Base-by-base conservation (phyloP, 169 alveolate genomes). In the Babesia divergens region DNA sequence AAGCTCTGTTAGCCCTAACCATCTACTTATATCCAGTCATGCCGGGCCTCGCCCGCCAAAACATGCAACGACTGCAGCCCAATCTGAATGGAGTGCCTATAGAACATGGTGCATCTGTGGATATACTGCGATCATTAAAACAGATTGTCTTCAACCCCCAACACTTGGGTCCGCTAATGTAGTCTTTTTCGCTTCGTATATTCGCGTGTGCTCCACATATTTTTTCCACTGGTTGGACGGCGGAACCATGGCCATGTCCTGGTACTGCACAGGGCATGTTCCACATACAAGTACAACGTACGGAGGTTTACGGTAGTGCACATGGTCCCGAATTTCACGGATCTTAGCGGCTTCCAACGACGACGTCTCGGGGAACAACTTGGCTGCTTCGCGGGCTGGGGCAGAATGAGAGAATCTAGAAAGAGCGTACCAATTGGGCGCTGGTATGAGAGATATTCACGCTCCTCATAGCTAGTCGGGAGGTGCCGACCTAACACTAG, bases 221-320 rank as follows among this genome's bases (percentile, higher is more conserved):
- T 74, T 26, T 60, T 76, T 9, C 92, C 92, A 24, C 89, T 67
- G 7, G 90, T 83, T 26, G 82, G 70, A 58, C 54, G 81, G 24
- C 92, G 50, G 76, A 60, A 87, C 92, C 92, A 87, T n/a, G 92
- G 92, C 82, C 89, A 86, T 28, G 85, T 64, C 43, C 69, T 82
- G 37, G 82, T 37, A 37, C 88, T 80, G 47, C 26, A 35, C 14
- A n/a, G n/a, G 20, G 13, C 34, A 9, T 66, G 46, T 7, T 0
- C 26, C 8, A 1, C 46, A 31, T 22, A 14, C 14, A 24, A n/a
- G 2, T 9, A 7, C 4, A 55, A 69, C 83, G 8, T 37, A 69
- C 88, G 68, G 71, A 3, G 46, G 77, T 28, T 49, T 69, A 22
- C 60, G 62, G 53, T 77, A 77, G 65, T 65, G 86, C 6, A 54